Conservation (phyloP, 768 basidiomycete genomes). For the Russula sp. region DNA sequence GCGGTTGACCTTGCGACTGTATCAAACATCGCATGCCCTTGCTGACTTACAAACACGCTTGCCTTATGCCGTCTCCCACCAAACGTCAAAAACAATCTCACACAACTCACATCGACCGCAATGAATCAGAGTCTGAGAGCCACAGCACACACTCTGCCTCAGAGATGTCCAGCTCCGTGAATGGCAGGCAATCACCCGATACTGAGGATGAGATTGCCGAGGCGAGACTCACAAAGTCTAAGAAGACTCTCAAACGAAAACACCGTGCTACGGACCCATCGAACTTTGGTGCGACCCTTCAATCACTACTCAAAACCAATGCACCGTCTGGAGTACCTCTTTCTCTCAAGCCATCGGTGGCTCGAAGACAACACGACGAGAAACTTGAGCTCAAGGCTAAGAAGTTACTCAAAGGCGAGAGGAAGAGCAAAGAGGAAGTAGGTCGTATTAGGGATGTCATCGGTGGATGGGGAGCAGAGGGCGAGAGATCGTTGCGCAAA, state of each 20-base stretch:
- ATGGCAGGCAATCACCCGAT: constrained; percentile 38
- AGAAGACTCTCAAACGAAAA: constrained; percentile 80
- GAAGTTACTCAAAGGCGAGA: constrained; percentile 66
- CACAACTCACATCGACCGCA: constrained; percentile 25
- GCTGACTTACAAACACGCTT: constrained; percentile 19
- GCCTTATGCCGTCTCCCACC: constrained; percentile 50
- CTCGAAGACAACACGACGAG: constrained; percentile 66
- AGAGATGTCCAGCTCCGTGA: constrained; percentile 29
- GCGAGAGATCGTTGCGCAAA: constrained; percentile 72
- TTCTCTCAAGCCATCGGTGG: constrained; percentile 73
- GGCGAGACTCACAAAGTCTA: constrained; percentile 60
- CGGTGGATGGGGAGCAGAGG: constrained; percentile 87
- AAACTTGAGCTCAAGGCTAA: constrained; percentile 71
- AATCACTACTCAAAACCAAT: constrained; percentile 67
- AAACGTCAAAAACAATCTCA: constrained; percentile 52
- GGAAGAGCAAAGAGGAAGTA: constrained; percentile 70
- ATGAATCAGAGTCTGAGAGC: constrained; percentile 14
- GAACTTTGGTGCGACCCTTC: constrained; percentile 71
- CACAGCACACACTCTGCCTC: constrained; percentile 30
- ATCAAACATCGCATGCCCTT: constrained; percentile 4
- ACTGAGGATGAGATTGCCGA: constrained; percentile 65
- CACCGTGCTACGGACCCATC: constrained; percentile 71
- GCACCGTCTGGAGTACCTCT: constrained; percentile 68
- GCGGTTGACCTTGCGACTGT: constrained; percentile 21
- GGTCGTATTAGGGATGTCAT: constrained; percentile 67